phyloP scores from a whole-genome alignment of 345 rosid species.

The Citrus reticulata region DNA sequence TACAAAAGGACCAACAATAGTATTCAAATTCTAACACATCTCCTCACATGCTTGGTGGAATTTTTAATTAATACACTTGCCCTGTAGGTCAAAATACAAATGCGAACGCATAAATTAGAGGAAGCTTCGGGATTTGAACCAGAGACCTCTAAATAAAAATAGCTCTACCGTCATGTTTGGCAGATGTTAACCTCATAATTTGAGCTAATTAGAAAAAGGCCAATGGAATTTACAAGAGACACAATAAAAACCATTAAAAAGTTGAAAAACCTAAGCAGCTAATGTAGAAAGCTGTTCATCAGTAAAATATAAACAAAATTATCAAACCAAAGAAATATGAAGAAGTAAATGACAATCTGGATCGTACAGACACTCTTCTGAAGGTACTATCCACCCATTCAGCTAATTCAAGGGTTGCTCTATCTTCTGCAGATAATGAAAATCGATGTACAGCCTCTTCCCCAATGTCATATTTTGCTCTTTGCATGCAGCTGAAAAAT shows the following conservation, averaged over 20 bases:
- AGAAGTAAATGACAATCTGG: slow-evolving; percentile 21
- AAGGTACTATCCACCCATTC: slow-evolving; percentile 92
- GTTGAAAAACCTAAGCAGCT: not conserved
- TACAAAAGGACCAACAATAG: not conserved
- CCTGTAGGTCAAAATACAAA: not conserved
- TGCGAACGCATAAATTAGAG: not conserved
- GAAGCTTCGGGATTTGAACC: not conserved
- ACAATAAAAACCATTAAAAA: not conserved
- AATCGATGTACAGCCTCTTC: slow-evolving; percentile 92
- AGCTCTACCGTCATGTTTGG: not conserved
- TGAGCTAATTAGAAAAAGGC: not conserved
- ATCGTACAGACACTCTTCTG: slow-evolving; percentile 62
- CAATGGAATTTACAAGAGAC: not conserved
- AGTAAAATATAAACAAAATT: not conserved
- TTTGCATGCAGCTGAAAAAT: slow-evolving; percentile 85
- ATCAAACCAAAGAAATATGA: not conserved
- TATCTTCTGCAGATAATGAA: slow-evolving; percentile 93
- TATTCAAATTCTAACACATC: not conserved
- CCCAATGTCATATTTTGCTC: slow-evolving; percentile 91
- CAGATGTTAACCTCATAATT: not conserved
- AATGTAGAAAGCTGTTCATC: not conserved
- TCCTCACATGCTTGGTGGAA: not conserved
- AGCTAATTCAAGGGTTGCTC: slow-evolving; percentile 92
- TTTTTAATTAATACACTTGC: not conserved
- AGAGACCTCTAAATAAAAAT: not conserved